Evolutionary conservation across 2,329 filamentous ascomycete genomes (phyloP).

Genomic region (Aspergillus fijiensis): DNA sequence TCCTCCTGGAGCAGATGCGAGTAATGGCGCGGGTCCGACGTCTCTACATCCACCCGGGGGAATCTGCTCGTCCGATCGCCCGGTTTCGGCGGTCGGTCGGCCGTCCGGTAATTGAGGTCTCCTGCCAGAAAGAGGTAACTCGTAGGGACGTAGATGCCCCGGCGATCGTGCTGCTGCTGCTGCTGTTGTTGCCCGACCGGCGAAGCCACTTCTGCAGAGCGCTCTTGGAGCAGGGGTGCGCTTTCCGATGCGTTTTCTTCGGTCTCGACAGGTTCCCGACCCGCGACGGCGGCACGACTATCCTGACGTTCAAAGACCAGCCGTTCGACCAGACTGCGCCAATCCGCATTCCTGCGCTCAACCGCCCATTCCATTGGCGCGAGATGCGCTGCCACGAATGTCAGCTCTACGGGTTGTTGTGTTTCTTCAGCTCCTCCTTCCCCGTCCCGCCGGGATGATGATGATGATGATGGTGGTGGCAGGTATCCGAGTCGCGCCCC

Average conservation of each 20-base stretch:
- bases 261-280: constrained; percentile 35
- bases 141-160: constrained; percentile 67
- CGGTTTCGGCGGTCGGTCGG: constrained; percentile 61
- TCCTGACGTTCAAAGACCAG: constrained; percentile 62
- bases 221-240: constrained; percentile 31
- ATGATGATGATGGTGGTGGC: constrained; percentile 19
- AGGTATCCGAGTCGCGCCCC: constrained; percentile 69
- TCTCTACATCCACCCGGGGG: constrained; percentile 58
- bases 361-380: constrained; percentile 82
- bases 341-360: constrained; percentile 77
- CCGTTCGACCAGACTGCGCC: constrained; percentile 77
- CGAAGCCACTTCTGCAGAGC: constrained; percentile 9
- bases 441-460: constrained; percentile 34
- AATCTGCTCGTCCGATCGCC: constrained; percentile 57
- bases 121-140: constrained; percentile 83
- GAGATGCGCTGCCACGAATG: constrained; percentile 84
- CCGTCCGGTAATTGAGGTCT: constrained; percentile 93
- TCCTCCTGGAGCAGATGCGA: constrained; percentile 68
- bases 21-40: constrained; percentile 60
- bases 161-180: constrained; percentile 15
- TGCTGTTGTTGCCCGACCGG: constrained; percentile 27
- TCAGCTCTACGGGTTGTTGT: constrained; percentile 61
- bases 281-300: constrained; percentile 28
- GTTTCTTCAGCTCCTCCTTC: background rate
- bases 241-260: constrained; percentile 32